These are phyloP conservation scores for Neurospora tetrasperma DNA, from an alignment of 495 filamentous ascomycete genomes.

Conservation along the genomic window DNA sequence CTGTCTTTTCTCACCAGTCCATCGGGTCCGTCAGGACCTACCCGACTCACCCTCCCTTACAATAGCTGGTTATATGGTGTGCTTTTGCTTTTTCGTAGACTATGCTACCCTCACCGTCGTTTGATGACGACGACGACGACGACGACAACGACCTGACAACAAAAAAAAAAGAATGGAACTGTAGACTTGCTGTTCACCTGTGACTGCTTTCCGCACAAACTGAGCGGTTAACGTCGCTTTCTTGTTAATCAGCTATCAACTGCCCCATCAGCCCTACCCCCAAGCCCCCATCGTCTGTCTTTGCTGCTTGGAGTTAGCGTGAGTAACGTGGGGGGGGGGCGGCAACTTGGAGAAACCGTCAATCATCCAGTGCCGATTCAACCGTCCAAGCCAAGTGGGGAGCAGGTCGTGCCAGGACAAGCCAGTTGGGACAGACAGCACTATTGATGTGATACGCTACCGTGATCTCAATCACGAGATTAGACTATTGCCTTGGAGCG, in stretches of 20 bases:
- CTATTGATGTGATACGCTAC: background rate
- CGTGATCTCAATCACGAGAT: background rate
- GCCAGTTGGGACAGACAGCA: background rate
- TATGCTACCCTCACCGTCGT: background rate
- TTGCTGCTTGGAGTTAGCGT: background rate
- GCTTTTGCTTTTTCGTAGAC: background rate
- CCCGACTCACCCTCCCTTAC: background rate
- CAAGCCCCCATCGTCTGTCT: background rate
- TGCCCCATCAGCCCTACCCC: background rate
- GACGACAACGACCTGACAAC: background rate
- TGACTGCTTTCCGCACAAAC: background rate
- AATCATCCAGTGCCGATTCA: background rate
- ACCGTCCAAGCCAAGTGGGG: background rate
- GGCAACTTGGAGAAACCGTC: background rate
- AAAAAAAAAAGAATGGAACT: background rate
- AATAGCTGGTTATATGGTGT: background rate
- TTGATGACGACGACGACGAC: background rate
- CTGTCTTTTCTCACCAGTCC: background rate
- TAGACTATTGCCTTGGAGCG: background rate
- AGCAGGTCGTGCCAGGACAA: background rate
- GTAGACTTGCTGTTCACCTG: background rate
- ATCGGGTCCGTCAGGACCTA: background rate
- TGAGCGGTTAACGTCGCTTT: background rate
- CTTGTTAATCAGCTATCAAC: background rate
- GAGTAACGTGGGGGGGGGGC: background rate